Evolutionary conservation across 352 stramenopile species (phyloP).

Genomic region (Phytophthora crassamura): DNA sequence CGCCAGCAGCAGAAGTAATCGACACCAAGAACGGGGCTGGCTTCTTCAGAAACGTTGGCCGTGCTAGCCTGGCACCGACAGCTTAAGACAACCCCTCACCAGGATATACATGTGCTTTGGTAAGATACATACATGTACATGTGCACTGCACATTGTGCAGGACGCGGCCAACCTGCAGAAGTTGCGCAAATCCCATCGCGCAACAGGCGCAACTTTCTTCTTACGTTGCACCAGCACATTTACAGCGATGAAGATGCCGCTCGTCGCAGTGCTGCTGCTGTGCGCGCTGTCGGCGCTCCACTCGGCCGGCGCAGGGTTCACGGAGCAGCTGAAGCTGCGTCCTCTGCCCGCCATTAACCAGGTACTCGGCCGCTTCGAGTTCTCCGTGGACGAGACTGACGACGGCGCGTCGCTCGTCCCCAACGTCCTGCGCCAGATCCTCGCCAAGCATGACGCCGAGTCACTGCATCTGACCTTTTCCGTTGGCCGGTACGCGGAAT

Average conservation of each 20-base stretch:
- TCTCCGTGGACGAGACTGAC: slow-evolving; percentile 39
- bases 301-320: slow-evolving; percentile 36
- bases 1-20: too few species aligned
- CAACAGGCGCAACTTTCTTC: slow-evolving; percentile 4
- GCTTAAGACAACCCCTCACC: too few species aligned
- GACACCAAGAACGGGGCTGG: too few species aligned
- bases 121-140: too few species aligned
- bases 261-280: slow-evolving; percentile 19
- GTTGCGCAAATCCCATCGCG: too few species aligned
- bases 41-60: too few species aligned
- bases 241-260: slow-evolving; percentile 10
- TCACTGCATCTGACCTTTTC: slow-evolving; percentile 75
- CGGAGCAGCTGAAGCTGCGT: slow-evolving; percentile 60
- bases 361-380: slow-evolving; percentile 65
- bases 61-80: too few species aligned
- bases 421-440: slow-evolving; percentile 69
- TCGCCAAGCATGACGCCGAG: slow-evolving; percentile 73
- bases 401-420: slow-evolving; percentile 45
- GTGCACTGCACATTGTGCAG: too few species aligned
- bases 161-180: too few species aligned
- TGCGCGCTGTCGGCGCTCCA: slow-evolving; percentile 25
- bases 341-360: slow-evolving; percentile 52
- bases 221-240: slow-evolving; percentile 6
- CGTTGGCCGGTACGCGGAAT: slow-evolving; percentile 63
- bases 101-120: too few species aligned